These are phyloP conservation scores for Fusarium odoratissimum DNA, from an alignment of 2,329 filamentous ascomycete genomes.

Conservation along the genomic window DNA sequence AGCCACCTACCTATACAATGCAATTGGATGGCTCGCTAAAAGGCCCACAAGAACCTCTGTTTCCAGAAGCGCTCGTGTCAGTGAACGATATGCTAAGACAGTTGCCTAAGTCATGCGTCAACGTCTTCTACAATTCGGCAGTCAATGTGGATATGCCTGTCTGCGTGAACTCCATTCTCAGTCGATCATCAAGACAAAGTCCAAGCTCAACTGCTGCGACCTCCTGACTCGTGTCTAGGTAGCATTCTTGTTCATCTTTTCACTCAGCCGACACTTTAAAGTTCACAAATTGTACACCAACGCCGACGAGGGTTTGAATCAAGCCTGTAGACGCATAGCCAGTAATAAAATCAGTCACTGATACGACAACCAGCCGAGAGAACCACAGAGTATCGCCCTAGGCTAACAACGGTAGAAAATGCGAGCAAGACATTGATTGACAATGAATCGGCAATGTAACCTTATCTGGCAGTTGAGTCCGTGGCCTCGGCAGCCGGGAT, in stretches of 20 bases:
- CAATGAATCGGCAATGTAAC: slow-evolving; percentile 17
- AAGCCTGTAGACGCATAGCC: background rate
- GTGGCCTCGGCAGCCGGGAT: background rate
- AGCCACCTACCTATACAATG: background rate
- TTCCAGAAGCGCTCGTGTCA: slow-evolving; percentile 30
- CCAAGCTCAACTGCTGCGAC: background rate
- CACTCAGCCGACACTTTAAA: background rate
- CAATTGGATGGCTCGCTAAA: slow-evolving; percentile 12
- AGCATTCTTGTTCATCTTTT: background rate
- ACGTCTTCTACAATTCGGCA: background rate
- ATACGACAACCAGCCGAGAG: background rate
- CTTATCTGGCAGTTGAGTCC: slow-evolving; percentile 14
- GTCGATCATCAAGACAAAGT: background rate
- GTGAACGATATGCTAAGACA: background rate
- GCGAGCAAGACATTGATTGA: background rate
- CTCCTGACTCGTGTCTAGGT: background rate
- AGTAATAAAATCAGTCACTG: background rate
- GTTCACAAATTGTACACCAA: background rate
- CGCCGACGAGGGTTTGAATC: background rate
- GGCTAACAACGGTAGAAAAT: background rate
- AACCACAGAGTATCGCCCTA: background rate
- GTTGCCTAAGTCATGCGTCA: slow-evolving; percentile 24
- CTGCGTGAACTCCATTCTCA: background rate
- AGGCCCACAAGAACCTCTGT: slow-evolving; percentile 2
- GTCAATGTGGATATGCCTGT: background rate